Conservation (phyloP, 2,329 filamentous ascomycete genomes). For the Paecilomyces dactylethromorphus region DNA sequence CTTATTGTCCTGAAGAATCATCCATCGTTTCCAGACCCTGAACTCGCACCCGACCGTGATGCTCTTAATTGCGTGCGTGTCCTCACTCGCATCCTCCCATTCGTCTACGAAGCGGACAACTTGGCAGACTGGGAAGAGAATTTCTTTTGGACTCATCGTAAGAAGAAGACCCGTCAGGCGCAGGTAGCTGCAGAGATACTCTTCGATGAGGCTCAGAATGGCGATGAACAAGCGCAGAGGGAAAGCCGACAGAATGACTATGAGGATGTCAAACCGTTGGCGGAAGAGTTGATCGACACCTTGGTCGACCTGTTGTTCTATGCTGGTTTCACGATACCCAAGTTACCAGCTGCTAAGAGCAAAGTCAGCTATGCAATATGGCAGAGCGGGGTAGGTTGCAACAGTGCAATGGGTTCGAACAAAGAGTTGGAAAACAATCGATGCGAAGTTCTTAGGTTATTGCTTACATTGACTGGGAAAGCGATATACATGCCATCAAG, state of each 20-base stretch:
- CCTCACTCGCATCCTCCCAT: conserved; percentile 82
- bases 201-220: conserved; percentile 67
- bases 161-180: conserved; percentile 63
- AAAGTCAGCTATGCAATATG: conserved; percentile 93
- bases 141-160: conserved; percentile 82
- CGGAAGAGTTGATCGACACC: conserved; percentile 87
- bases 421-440: conserved; percentile 92
- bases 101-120: conserved; percentile 81
- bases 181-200: conserved; percentile 67
- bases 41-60: conserved; percentile 74
- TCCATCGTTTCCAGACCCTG: conserved; percentile 80
- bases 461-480: conserved; percentile 80
- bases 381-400: conserved; percentile 96
- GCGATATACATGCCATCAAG: conserved; percentile 87
- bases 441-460: conserved; percentile 77
- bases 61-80: conserved; percentile 94
- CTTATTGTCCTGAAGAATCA: conserved; percentile 79
- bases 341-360: conserved; percentile 60
- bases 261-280: conserved; percentile 78
- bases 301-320: conserved; percentile 87
- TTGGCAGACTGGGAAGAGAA: conserved; percentile 79
- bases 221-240: conserved; percentile 44
- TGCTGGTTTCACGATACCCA: conserved; percentile 78
- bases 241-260: conserved; percentile 53
- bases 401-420: conserved; percentile 77